Base-by-base conservation (phyloP, 2,329 filamentous ascomycete species). In the Fusarium humuli region DNA sequence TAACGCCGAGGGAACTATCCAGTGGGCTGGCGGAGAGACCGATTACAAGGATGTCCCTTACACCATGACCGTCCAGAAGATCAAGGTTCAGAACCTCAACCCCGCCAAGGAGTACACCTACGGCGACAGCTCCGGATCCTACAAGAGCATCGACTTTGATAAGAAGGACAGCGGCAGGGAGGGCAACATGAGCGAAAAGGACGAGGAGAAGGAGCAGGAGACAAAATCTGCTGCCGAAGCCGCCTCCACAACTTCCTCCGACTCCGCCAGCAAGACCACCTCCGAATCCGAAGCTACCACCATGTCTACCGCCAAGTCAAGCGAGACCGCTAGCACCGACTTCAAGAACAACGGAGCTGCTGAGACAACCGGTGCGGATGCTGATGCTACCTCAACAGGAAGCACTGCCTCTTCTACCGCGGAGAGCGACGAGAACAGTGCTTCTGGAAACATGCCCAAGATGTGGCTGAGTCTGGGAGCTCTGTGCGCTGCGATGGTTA, bases 21-120 rank as follows among this genome's bases (percentile, higher is more conserved):
- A 87, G 57, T 93, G 91, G 91, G 90, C 90, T 47, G 90, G 90
- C 49, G 91, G 91, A 60, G 55, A 78, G 20, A 78, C 79, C 3
- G 70, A 79, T 52, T 81, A 72, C 30, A 29, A 32, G 42, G 69
- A 82, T 13, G 84, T 77, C 0, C 89, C 89, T 7, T 91, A 84
- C 79, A 87, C 84, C 64, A 90, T 90, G 88, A 84, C 82, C 57
- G 83, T 91, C 5, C 62, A 77, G 58, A 77, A 72, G n/a, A 60
- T 77, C 53, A 82, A 86, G 75, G 82, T 82, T 14, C 81, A 88
- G 34, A 82, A 83, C 55, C 57, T 73, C 20, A 77, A 76, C 63
- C 76, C 76, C 2, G 65, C 70, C 5, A 52, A 61, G 30, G 83
- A 86, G 56, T 77, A 77, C 41, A 67, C 72, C 0, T 77, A 77